Evolutionary conservation across 768 basidiomycete species (phyloP).

Genomic region (Russula lepida): DNA sequence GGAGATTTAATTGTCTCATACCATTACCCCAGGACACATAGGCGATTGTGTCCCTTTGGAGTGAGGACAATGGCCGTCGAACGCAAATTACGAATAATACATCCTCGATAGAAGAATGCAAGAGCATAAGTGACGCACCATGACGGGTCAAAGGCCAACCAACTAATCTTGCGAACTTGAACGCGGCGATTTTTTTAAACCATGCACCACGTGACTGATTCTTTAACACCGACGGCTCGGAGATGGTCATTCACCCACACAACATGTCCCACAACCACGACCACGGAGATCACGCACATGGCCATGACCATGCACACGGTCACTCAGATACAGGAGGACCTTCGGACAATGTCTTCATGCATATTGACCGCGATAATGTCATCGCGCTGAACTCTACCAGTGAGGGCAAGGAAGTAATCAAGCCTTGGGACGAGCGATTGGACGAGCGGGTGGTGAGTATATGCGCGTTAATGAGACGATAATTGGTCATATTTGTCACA

Average conservation of each 20-base stretch:
- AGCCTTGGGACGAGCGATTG: constrained; percentile 76
- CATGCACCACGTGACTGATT: not conserved
- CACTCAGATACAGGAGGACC: constrained; percentile 39
- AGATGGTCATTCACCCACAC: not conserved
- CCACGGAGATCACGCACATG: constrained; percentile 46
- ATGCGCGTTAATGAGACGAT: not conserved
- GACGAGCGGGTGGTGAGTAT: constrained; percentile 58
- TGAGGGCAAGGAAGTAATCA: constrained; percentile 55
- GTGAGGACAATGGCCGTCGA: constrained; percentile 53
- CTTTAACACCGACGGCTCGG: not conserved
- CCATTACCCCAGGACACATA: constrained; percentile 57
- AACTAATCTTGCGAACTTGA: not conserved
- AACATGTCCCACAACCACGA: constrained; percentile 48
- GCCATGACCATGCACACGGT: constrained; percentile 40
- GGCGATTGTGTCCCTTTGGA: constrained; percentile 69
- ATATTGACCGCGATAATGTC: constrained; percentile 76
- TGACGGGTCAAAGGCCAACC: not conserved
- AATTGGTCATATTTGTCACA: constrained; percentile 26
- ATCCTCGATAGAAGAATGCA: constrained; percentile 33
- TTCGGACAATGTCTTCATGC: constrained; percentile 60
- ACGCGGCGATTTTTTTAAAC: not conserved
- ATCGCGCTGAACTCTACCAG: constrained; percentile 62
- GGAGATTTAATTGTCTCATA: constrained; percentile 54
- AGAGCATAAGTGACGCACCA: constrained; percentile 23
- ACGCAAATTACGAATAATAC: constrained; percentile 81